These are phyloP conservation scores for Nigrospora osmanthi DNA, from an alignment of 2,329 filamentous ascomycete species.

Conservation along the genomic window DNA sequence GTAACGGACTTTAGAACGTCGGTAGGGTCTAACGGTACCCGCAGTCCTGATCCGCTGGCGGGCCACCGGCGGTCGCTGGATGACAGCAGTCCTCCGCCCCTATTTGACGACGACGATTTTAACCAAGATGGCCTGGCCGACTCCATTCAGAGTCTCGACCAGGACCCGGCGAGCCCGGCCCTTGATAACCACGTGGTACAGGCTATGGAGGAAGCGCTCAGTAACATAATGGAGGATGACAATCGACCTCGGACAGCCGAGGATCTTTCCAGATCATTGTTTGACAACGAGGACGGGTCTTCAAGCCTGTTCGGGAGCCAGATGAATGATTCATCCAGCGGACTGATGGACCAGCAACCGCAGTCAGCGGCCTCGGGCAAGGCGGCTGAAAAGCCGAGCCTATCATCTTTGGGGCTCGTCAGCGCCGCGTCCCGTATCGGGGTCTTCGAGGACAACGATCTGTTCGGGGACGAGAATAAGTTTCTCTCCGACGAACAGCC, in stretches of 20 bases:
- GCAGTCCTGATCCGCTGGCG: slow-evolving; percentile 29
- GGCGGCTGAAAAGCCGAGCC: slow-evolving; percentile 65
- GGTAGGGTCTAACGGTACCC: slow-evolving; percentile 25
- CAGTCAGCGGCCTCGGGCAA: slow-evolving; percentile 21
- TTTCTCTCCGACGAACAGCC: slow-evolving; percentile 81
- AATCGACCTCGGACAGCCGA: slow-evolving; percentile 51
- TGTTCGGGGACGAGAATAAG: slow-evolving; percentile 84
- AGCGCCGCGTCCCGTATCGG: slow-evolving; percentile 81
- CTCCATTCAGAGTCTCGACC: slow-evolving; percentile 74
- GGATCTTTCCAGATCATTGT: slow-evolving; percentile 59
- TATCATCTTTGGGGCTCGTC: slow-evolving; percentile 85
- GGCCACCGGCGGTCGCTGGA: slow-evolving; percentile 63
- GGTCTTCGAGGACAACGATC: slow-evolving; percentile 87
- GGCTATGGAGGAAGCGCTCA: slow-evolving; percentile 87
- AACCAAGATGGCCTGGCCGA: slow-evolving; percentile 63
- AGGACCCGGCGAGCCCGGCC: slow-evolving; percentile 52
- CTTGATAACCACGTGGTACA: slow-evolving; percentile 78
- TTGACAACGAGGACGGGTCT: slow-evolving; percentile 45
- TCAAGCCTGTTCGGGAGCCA: slow-evolving; percentile 43
- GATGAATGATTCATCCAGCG: slow-evolving; percentile 48
- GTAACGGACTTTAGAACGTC: slow-evolving; percentile 36
- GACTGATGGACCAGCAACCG: slow-evolving; percentile 24
- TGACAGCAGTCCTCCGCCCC: slow-evolving; percentile 40
- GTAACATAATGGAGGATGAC: slow-evolving; percentile 81
- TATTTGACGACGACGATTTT: slow-evolving; percentile 78